These are phyloP conservation scores for Tricholoma bakamatsutake DNA, from an alignment of 768 basidiomycete genomes.

Conservation along the genomic window DNA sequence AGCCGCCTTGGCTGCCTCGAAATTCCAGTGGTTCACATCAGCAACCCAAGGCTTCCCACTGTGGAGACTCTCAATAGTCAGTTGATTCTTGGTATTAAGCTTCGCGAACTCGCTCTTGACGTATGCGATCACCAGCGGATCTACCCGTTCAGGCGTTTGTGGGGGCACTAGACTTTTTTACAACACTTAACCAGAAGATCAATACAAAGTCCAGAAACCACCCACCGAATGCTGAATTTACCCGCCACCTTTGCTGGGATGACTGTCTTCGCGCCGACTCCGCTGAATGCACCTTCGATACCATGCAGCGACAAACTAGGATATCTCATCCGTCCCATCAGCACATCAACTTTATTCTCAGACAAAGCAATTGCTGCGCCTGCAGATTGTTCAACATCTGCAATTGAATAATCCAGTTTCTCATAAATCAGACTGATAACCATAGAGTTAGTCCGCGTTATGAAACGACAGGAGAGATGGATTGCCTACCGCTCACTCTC, in stretches of 20 bases:
- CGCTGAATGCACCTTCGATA: constrained; percentile 91
- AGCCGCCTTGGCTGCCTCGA: constrained; percentile 78
- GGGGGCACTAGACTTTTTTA: constrained; percentile 70
- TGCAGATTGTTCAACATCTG: constrained; percentile 70
- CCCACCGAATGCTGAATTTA: constrained; percentile 90
- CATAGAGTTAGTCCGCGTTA: not conserved
- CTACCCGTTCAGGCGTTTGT: constrained; percentile 72
- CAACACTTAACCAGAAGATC: not conserved
- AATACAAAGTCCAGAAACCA: not conserved
- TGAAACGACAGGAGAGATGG: not conserved
- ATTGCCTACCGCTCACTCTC: constrained; percentile 61
- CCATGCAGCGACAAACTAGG: constrained; percentile 91
- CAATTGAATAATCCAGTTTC: constrained; percentile 61
- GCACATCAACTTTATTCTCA: constrained; percentile 65
- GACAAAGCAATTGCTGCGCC: constrained; percentile 75
- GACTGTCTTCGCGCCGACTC: constrained; percentile 82
- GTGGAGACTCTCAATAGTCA: constrained; percentile 64
- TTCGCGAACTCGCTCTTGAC: constrained; percentile 78
- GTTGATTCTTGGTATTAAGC: constrained; percentile 77
- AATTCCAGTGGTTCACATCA: constrained; percentile 88
- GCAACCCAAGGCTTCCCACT: constrained; percentile 91
- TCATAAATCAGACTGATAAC: constrained; percentile 58
- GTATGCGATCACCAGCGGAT: constrained; percentile 65
- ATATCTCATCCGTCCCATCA: constrained; percentile 93
- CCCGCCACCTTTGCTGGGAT: constrained; percentile 87